A percentile compares a stretch with the other conserved stretches of the same genome.
phyloP scores from a whole-genome alignment of 768 basidiomycete genomes.

The Mycena maculata region DNA sequence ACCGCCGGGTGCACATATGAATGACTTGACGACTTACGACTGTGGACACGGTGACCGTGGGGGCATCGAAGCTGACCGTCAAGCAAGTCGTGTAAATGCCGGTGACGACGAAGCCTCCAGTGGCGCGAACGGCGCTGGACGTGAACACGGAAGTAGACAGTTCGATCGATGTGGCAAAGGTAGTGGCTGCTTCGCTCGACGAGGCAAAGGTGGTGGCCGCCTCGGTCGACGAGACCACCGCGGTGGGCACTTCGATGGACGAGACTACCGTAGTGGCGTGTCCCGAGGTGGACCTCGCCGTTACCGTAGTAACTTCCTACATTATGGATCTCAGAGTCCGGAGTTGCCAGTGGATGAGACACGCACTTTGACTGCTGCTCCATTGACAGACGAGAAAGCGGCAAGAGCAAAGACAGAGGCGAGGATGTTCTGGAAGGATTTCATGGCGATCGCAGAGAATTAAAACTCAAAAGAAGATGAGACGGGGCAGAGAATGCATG shows the following conservation, averaged over 20 bases:
- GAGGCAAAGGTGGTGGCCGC: too few relatives aligned
- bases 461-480: too few relatives aligned
- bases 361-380: not conserved
- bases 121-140: not conserved
- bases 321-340: too few relatives aligned
- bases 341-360: not conserved
- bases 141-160: not conserved
- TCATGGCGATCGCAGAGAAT: not conserved
- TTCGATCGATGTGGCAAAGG: not conserved
- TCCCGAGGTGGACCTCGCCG: too few relatives aligned
- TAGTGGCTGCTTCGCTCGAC: not conserved
- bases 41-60: too few relatives aligned
- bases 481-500: too few relatives aligned
- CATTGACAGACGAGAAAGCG: not conserved
- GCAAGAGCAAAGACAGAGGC: not conserved
- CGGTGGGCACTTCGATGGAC: too few relatives aligned
- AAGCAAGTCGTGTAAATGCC: conserved; percentile 12
- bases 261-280: too few relatives aligned
- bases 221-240: too few relatives aligned
- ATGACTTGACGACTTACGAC: too few relatives aligned
- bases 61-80: not conserved
- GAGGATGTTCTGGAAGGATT: conserved; percentile 9
- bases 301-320: too few relatives aligned
- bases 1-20: not conserved
- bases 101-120: not conserved